A percentile compares a stretch with the other conserved stretches of the same genome.
These are phyloP conservation scores for Vigna unguiculata DNA, from an alignment of 306 rosid genomes.

Conservation along the genomic window DNA sequence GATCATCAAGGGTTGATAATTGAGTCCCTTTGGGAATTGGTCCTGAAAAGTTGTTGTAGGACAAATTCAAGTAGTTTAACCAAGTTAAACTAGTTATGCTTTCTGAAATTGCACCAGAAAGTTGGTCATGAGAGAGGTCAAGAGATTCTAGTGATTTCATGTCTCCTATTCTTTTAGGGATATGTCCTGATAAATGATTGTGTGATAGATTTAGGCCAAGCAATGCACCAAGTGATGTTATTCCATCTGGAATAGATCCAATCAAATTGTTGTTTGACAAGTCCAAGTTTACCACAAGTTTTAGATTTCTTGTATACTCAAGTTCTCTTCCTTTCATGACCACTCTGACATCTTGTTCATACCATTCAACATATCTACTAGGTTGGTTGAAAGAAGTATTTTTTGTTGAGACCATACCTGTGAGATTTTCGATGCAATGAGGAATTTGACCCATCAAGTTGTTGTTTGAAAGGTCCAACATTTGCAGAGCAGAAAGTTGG, in stretches of 20 bases:
- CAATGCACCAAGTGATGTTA: constrained; percentile 21
- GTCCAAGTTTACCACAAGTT: neutral
- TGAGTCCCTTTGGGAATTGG: constrained; percentile 22
- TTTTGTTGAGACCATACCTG: constrained; percentile 7
- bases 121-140: constrained; percentile 1
- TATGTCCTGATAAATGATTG: constrained; percentile 22
- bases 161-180: constrained; percentile 3
- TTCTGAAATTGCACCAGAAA: constrained; percentile 27
- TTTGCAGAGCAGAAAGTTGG: constrained; percentile 23
- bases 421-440: constrained; percentile 30
- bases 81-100: constrained; percentile 28
- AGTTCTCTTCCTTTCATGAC: constrained; percentile 26
- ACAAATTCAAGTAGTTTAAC: constrained; percentile 8
- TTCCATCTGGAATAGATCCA: constrained; percentile 38
- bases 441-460: constrained; percentile 18
- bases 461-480: constrained; percentile 9
- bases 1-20: neutral
- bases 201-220: constrained; percentile 24
- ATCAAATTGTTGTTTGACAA: too few species aligned
- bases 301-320: constrained; percentile 10
- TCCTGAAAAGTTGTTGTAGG: constrained; percentile 43
- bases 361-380: neutral
- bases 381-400: too few species aligned
- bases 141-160: constrained; percentile 27
- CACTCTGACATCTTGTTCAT: neutral